Conservation (phyloP, 2,329 filamentous ascomycete species). For the Aplosporella prunicola region DNA sequence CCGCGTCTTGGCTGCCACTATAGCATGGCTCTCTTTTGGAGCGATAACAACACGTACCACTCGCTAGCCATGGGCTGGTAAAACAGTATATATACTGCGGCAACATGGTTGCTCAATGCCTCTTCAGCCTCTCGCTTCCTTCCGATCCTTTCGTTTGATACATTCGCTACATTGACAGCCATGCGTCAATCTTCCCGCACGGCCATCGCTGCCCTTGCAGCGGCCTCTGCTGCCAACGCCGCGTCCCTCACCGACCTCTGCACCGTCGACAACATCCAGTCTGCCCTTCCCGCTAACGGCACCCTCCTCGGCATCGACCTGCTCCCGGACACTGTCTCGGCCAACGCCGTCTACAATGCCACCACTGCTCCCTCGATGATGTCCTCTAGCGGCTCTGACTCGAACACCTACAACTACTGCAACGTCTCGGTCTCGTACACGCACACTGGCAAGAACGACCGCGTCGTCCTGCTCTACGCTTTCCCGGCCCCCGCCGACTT, state of each 20-base stretch:
- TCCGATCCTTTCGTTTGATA: background rate
- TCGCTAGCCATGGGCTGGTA: too few species aligned
- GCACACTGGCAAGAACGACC: slow-evolving; percentile 29
- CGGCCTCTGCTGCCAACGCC: slow-evolving; percentile 2
- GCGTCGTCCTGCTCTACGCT: slow-evolving; percentile 29
- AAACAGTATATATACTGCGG: too few species aligned
- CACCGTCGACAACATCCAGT: slow-evolving; percentile 34
- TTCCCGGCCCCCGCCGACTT: slow-evolving; percentile 36
- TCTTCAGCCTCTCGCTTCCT: too few species aligned
- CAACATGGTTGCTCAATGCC: too few species aligned
- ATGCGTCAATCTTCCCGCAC: slow-evolving; percentile 12
- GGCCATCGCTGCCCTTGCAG: slow-evolving; percentile 6
- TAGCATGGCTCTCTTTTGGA: too few species aligned
- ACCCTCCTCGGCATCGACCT: slow-evolving; percentile 34
- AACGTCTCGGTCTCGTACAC: slow-evolving; percentile 40
- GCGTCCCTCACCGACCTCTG: slow-evolving; percentile 34
- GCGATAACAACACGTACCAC: too few species aligned
- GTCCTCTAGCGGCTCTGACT: slow-evolving; percentile 14
- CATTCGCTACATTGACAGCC: background rate
- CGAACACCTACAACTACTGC: slow-evolving; percentile 28
- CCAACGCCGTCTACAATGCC: slow-evolving; percentile 30
- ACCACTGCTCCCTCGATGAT: slow-evolving; percentile 17
- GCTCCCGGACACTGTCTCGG: slow-evolving; percentile 34
- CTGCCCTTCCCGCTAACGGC: slow-evolving; percentile 34
- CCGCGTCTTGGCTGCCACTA: too few species aligned